phyloP scores from a whole-genome alignment of 768 basidiomycete species.

The Pilatotrama ljubarskyi region DNA sequence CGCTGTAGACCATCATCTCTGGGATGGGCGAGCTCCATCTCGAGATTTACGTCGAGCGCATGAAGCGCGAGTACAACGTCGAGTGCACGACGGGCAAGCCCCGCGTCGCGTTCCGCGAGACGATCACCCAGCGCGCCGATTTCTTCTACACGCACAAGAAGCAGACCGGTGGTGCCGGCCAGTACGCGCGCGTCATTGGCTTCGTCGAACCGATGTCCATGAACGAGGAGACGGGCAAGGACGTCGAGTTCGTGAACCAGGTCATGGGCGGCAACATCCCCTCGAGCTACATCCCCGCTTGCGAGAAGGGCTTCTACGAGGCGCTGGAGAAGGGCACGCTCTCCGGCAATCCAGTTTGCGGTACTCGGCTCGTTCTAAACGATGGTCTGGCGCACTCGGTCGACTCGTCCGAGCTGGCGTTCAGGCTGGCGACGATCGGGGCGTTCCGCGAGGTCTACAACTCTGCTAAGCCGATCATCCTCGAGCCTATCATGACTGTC shows the following conservation, averaged over 20 bases:
- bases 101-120: slow-evolving; percentile 95
- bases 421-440: slow-evolving; percentile 86
- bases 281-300: slow-evolving; percentile 87
- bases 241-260: slow-evolving; percentile 78
- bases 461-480: slow-evolving; percentile 72
- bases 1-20: slow-evolving; percentile 90
- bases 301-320: slow-evolving; percentile 97
- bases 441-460: slow-evolving; percentile 91
- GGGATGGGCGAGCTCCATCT: slow-evolving; percentile 99
- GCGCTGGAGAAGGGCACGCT: slow-evolving; percentile 89
- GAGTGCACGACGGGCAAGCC: slow-evolving; percentile 94
- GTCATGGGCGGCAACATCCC: slow-evolving; percentile 95
- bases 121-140: slow-evolving; percentile 76
- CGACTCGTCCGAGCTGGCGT: slow-evolving; percentile 96
- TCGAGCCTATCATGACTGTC: slow-evolving; percentile 99
- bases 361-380: slow-evolving; percentile 82
- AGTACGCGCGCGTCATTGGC: slow-evolving; percentile 92
- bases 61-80: slow-evolving; percentile 96
- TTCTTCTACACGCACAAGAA: slow-evolving; percentile 97
- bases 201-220: slow-evolving; percentile 85
- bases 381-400: slow-evolving; percentile 93
- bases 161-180: slow-evolving; percentile 96
- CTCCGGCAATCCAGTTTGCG: slow-evolving; percentile 84
- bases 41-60: slow-evolving; percentile 98
- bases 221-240: slow-evolving; percentile 77